Evolutionary conservation across 2,329 filamentous ascomycete genomes (phyloP), one percentile per base, ranked within the genome.

Genomic region (Alternaria rosae): DNA sequence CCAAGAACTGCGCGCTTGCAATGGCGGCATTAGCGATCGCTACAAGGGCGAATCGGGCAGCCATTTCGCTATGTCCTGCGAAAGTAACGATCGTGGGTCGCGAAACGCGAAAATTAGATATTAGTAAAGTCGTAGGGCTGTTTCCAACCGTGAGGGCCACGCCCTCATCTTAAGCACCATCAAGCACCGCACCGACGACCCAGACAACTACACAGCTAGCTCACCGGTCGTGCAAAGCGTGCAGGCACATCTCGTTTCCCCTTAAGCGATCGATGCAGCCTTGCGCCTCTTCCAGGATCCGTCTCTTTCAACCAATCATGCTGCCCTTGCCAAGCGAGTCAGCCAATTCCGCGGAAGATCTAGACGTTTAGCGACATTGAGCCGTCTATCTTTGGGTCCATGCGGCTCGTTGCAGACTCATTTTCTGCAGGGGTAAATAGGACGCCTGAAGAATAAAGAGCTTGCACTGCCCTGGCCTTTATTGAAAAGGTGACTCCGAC

Each of bases 131-230:
- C 59, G 56, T 50, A 56, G 59, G 57, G 62, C 57, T 66, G 48
- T 20, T 32, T 47, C 21, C 5, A 20, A 43, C 57, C 59, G 23
- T 55, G 45, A 68, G 63, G 72, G 68, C 50, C 48, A 44, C 58
- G 48, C 51, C 38, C 54, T 65, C 57, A 68, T 69, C 68, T 71
- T 75, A 73, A 73, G 35, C 62, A 62, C 45, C 55, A 61, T 41
- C 28, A 65, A 59, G 52, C 61, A 59, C 47, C 42, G 61, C 62
- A 56, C 63, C 61, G 30, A 57, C 43, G 51, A 62, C 35, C 61
- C 47, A 48, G 42, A 52, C 47, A 53, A 44, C 45, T 42, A 54
- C 62, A 66, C 47, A 61, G 52, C 64, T 47, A 50, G 59, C 65
- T 73, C 68, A 71, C 69, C 68, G 70, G 70, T 71, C 55, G 35